Percentiles rank a stretch among this genome's conserved stretches.
These are phyloP conservation scores for Athelia sp. DNA, from an alignment of 1,284 basidiomycete species.

Conservation along the genomic window DNA sequence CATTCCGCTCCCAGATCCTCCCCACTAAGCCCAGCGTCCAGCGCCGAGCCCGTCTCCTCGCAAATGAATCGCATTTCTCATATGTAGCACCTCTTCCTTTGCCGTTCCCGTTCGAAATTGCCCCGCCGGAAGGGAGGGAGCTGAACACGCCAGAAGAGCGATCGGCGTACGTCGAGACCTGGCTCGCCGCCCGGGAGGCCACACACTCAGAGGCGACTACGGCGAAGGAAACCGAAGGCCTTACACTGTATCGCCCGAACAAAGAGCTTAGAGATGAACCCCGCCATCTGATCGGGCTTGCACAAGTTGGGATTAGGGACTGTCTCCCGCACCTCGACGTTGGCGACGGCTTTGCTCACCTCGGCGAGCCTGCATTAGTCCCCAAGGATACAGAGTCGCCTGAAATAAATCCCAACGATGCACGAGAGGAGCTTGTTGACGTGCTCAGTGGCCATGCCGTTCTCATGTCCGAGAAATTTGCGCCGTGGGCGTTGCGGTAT, in stretches of 20 bases:
- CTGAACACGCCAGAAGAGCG: constrained; percentile 39
- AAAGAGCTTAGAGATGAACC: constrained; percentile 44
- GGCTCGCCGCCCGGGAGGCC: constrained; percentile 64
- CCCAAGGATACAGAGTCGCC: constrained; percentile 26
- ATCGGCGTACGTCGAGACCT: constrained; percentile 62
- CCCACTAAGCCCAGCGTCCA: constrained; percentile 61
- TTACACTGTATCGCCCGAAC: constrained; percentile 44
- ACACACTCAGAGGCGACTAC: constrained; percentile 23
- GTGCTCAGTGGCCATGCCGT: constrained; percentile 77
- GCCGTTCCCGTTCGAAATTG: constrained; percentile 82
- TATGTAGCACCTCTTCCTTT: constrained; percentile 80
- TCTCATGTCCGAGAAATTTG: constrained; percentile 65
- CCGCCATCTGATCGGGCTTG: constrained; percentile 65
- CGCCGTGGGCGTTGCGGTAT: constrained; percentile 87
- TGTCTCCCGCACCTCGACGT: constrained; percentile 85
- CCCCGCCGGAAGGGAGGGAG: constrained; percentile 41
- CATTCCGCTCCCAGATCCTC: constrained; percentile 48
- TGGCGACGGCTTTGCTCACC: constrained; percentile 69
- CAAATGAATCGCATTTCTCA: constrained; percentile 69
- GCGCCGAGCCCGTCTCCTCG: constrained; percentile 61
- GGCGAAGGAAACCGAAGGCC: constrained; percentile 17
- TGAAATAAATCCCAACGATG: constrained; percentile 23
- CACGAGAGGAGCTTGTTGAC: constrained; percentile 70
- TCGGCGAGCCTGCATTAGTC: constrained; percentile 52
- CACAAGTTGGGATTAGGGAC: constrained; percentile 64